Evolutionary conservation across 2,329 filamentous ascomycete genomes (phyloP).

Genomic region (Huntiella omanensis): DNA sequence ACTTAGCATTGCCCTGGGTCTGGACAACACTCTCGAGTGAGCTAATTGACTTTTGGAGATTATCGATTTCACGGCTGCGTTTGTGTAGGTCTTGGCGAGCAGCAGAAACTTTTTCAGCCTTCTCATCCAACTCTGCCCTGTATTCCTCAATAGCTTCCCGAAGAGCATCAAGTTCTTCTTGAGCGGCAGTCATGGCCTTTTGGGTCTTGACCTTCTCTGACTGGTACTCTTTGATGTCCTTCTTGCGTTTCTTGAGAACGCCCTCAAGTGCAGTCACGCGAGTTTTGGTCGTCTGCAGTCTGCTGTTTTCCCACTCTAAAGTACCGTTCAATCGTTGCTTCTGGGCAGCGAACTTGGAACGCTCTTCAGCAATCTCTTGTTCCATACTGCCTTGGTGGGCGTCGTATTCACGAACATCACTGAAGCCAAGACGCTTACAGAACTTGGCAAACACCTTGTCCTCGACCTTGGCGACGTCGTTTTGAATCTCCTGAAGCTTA

Average conservation of each 20-base stretch:
- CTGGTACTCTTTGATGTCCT: slow-evolving; percentile 50
- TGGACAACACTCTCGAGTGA: slow-evolving; percentile 72
- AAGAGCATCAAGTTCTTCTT: slow-evolving; percentile 59
- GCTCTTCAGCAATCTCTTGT: slow-evolving; percentile 74
- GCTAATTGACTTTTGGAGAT: slow-evolving; percentile 50
- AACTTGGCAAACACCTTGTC: slow-evolving; percentile 76
- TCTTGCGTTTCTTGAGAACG: slow-evolving; percentile 45
- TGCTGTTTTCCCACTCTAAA: slow-evolving; percentile 36
- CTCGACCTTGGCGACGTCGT: slow-evolving; percentile 60
- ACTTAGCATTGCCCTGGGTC: slow-evolving; percentile 66
- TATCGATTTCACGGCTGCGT: slow-evolving; percentile 67
- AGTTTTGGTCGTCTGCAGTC: slow-evolving; percentile 38
- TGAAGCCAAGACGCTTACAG: slow-evolving; percentile 71
- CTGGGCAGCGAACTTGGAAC: slow-evolving; percentile 71
- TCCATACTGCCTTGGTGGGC: slow-evolving; percentile 82
- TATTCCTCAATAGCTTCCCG: slow-evolving; percentile 52
- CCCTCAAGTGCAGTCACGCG: slow-evolving; percentile 52
- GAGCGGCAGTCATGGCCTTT: slow-evolving; percentile 49
- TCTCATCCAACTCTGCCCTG: slow-evolving; percentile 47
- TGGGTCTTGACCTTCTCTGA: slow-evolving; percentile 58
- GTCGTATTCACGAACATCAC: slow-evolving; percentile 82
- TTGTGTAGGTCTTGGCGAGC: slow-evolving; percentile 67
- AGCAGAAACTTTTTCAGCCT: slow-evolving; percentile 57
- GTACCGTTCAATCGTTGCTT: slow-evolving; percentile 51
- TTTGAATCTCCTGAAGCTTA: slow-evolving; percentile 32